Conservation (phyloP, 257 asterid genomes). For the Paraleonurus japonicus region DNA sequence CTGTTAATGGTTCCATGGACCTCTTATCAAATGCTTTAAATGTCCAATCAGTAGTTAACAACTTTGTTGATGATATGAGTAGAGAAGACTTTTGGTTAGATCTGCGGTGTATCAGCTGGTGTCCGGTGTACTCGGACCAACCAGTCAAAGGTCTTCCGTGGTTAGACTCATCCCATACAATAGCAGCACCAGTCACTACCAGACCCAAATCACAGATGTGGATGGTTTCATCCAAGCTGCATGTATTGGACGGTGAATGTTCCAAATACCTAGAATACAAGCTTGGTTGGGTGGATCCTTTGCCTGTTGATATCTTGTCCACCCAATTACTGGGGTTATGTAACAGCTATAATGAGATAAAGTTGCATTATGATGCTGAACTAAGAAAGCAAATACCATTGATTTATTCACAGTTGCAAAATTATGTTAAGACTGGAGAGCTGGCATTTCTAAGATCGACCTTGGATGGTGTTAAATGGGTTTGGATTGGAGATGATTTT, state of each 20-base stretch:
- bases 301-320: constrained; percentile 51
- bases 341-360: constrained; percentile 48
- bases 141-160: constrained; percentile 77
- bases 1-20: constrained; percentile 39
- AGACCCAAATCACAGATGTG: constrained; percentile 90
- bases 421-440: constrained; percentile 50
- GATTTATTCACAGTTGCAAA: constrained; percentile 78
- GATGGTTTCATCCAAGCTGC: constrained; percentile 74
- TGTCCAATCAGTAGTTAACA: constrained; percentile 40
- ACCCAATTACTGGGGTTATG: constrained; percentile 73
- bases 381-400: constrained; percentile 64
- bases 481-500: constrained; percentile 98
- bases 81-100: constrained; percentile 71
- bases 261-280: constrained; percentile 53
- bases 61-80: constrained; percentile 59
- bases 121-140: constrained; percentile 77
- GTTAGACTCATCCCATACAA: constrained; percentile 47
- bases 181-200: constrained; percentile 67
- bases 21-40: constrained; percentile 38
- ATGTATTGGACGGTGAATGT: constrained; percentile 79
- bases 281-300: constrained; percentile 84
- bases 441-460: constrained; percentile 50
- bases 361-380: constrained; percentile 48
- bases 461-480: constrained; percentile 66
- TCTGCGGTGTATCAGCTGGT: constrained; percentile 70